A percentile compares a stretch with the other conserved stretches of the same genome.
These are phyloP conservation scores for Clarireedia homoeocarpa DNA, from an alignment of 2,329 filamentous ascomycete species.

Conservation along the genomic window DNA sequence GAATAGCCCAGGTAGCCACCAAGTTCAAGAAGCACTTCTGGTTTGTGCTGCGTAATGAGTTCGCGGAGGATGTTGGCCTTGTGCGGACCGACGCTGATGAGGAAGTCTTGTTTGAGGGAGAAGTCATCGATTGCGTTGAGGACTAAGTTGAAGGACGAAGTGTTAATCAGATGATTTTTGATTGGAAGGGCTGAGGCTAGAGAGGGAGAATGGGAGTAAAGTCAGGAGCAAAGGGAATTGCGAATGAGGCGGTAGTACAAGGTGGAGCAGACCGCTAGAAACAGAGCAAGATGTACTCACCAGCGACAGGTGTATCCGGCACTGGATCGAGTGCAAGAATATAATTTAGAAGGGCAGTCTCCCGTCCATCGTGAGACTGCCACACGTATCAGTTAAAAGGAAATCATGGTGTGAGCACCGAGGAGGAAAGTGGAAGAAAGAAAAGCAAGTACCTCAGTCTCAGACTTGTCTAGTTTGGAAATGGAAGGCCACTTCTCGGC, in stretches of 20 bases:
- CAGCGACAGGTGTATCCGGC: no score
- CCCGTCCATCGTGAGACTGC: constrained; percentile 60
- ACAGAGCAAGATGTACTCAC: no score
- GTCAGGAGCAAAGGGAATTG: no score
- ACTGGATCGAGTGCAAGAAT: constrained; percentile 37
- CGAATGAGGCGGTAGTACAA: no score
- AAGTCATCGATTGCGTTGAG: constrained; percentile 64
- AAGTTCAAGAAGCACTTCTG: constrained; percentile 63
- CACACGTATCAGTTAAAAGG: no score
- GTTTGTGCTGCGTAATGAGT: constrained; percentile 59
- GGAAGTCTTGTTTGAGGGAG: constrained; percentile 52
- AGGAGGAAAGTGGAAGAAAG: background rate
- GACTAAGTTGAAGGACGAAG: constrained; percentile 43
- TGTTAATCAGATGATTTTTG: no score
- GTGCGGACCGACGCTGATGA: constrained; percentile 70
- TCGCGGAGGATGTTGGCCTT: constrained; percentile 64
- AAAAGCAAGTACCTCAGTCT: background rate
- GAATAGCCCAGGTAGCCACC: constrained; percentile 81
- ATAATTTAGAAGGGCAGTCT: constrained; percentile 62
- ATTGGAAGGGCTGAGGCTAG: no score
- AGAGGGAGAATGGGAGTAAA: no score
- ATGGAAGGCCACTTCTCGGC: background rate
- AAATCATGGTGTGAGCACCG: background rate
- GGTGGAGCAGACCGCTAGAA: no score
- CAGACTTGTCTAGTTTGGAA: background rate